A percentile compares a stretch with the other conserved stretches of the same genome.
Conservation (phyloP, 495 filamentous ascomycete genomes). For the Haplographium delicatum region DNA sequence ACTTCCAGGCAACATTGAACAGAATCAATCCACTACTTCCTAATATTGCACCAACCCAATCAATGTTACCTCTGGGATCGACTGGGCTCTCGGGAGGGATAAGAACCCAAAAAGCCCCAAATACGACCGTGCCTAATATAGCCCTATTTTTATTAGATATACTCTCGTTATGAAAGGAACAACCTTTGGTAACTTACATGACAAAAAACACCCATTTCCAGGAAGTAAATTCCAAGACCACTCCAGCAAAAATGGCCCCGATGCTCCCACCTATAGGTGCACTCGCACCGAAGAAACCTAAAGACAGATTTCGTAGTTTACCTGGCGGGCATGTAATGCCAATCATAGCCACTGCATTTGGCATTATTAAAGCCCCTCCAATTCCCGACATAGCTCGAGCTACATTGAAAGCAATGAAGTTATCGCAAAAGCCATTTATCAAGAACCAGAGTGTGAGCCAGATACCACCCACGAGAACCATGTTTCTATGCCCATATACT, state of each 20-base stretch:
- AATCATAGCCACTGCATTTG: constrained; percentile 44
- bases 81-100: constrained; percentile 36
- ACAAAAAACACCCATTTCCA: constrained; percentile 45
- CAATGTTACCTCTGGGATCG: constrained; percentile 40
- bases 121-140: constrained; percentile 32
- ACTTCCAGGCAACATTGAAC: constrained; percentile 55
- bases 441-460: constrained; percentile 36
- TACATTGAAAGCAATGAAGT: constrained; percentile 36
- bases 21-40: constrained; percentile 40
- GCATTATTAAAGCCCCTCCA: constrained; percentile 41
- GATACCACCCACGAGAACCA: constrained; percentile 34
- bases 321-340: constrained; percentile 41
- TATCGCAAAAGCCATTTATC: constrained; percentile 37
- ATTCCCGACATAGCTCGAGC: constrained; percentile 39
- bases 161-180: no score
- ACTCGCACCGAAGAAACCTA: constrained; percentile 46
- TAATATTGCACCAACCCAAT: constrained; percentile 44
- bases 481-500: constrained; percentile 44
- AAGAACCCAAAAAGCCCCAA: constrained; percentile 29
- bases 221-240: constrained; percentile 35
- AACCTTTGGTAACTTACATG: background rate
- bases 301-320: constrained; percentile 38
- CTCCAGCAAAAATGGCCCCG: constrained; percentile 38
- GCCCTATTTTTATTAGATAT: no score
- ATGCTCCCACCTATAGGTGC: constrained; percentile 43